Evolutionary conservation across 2,329 filamentous ascomycete species (phyloP).

Genomic region (Cladobotryum protrusum): DNA sequence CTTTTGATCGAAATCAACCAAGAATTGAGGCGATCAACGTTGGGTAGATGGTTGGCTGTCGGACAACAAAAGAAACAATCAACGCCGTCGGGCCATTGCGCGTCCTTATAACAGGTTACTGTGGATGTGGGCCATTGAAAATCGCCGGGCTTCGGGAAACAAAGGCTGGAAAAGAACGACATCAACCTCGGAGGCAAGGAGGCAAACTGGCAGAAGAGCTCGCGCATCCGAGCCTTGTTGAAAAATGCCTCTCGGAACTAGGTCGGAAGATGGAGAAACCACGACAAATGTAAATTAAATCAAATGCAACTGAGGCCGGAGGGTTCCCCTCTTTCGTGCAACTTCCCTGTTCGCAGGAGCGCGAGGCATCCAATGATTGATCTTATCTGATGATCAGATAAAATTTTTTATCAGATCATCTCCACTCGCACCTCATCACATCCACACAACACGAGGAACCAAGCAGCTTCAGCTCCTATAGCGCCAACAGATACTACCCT

Average conservation of each 20-base stretch:
- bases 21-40: not conserved
- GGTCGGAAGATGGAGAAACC: too few species aligned
- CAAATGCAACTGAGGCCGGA: not conserved
- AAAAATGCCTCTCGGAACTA: too few species aligned
- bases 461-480: not conserved
- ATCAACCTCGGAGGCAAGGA: not conserved
- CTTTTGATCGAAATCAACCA: conserved; percentile 2
- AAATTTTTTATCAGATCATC: conserved; percentile 15
- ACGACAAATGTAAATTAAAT: not conserved
- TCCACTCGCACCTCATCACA: not conserved
- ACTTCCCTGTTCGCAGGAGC: not conserved
- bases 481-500: not conserved
- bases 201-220: not conserved
- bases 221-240: not conserved
- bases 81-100: not conserved
- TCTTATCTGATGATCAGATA: conserved; percentile 21
- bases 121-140: not conserved
- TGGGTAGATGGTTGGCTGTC: too few species aligned
- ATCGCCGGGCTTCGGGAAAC: not conserved
- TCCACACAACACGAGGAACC: not conserved
- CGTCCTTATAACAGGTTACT: not conserved
- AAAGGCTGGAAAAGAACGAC: not conserved
- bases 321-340: not conserved
- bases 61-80: not conserved
- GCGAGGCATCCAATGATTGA: conserved; percentile 4